Conservation (phyloP, 202 grass and related monocot genomes). For the Carex sylvatica region DNA sequence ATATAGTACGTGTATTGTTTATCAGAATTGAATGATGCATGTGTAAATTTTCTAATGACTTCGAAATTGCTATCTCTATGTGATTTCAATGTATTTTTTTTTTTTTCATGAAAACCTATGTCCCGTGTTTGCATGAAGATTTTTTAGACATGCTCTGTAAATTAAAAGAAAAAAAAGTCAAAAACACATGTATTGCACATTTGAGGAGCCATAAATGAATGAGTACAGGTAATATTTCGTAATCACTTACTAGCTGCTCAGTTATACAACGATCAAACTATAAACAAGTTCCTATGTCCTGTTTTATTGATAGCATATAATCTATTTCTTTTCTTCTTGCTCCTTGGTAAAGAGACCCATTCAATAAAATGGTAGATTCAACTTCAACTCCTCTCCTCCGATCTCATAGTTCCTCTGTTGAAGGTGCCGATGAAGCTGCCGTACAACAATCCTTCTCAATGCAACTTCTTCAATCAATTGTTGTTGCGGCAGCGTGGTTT, state of each 20-base stretch:
- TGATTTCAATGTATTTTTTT: too few relatives aligned
- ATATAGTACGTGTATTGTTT: too few relatives aligned
- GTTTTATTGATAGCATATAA: not conserved
- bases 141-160: too few relatives aligned
- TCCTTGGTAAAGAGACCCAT: not conserved
- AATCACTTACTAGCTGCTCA: not conserved
- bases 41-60: too few relatives aligned
- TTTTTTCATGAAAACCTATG: too few relatives aligned
- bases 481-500: constrained; percentile 25
- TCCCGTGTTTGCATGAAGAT: too few relatives aligned
- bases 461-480: constrained; percentile 27
- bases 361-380: not conserved
- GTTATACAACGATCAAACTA: not conserved
- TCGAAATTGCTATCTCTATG: too few relatives aligned
- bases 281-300: not conserved
- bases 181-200: too few relatives aligned
- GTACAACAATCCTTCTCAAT: not conserved
- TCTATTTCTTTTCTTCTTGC: not conserved
- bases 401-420: not conserved
- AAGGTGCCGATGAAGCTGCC: not conserved
- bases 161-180: too few relatives aligned
- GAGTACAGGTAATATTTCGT: too few relatives aligned
- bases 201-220: too few relatives aligned
- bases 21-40: too few relatives aligned
- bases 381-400: constrained; percentile 3